A percentile compares a stretch with the other conserved stretches of the same genome.
Conservation (phyloP, 2,329 filamentous ascomycete genomes). For the Byssochlamys sp. region DNA sequence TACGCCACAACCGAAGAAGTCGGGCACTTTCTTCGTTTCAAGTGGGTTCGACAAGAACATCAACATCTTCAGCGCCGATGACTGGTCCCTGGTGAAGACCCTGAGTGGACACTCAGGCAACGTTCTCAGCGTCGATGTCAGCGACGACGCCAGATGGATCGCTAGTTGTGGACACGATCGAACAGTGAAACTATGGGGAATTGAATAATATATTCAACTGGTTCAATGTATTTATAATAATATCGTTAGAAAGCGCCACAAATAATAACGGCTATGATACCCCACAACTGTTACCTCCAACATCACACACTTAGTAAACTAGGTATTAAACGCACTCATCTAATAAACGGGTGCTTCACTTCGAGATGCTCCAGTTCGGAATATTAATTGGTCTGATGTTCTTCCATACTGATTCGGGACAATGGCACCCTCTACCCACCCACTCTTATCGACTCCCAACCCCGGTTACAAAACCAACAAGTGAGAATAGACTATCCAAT, state of each 20-base stretch:
- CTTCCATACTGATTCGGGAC: no score
- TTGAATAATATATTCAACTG: conserved; percentile 53
- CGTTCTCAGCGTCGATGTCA: conserved; percentile 83
- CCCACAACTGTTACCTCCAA: neutral
- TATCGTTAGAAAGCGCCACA: neutral
- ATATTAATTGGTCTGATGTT: no score
- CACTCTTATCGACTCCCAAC: no score
- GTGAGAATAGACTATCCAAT: neutral
- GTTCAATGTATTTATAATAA: neutral
- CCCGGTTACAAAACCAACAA: no score
- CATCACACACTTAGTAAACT: no score
- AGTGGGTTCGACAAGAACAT: conserved; percentile 90
- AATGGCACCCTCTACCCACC: no score
- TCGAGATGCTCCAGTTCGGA: no score
- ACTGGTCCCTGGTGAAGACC: conserved; percentile 83
- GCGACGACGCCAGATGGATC: conserved; percentile 78
- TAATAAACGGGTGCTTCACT: no score
- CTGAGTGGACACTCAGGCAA: conserved; percentile 85
- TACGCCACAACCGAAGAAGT: conserved; percentile 60
- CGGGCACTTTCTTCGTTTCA: conserved; percentile 82
- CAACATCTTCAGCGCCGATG: conserved; percentile 90
- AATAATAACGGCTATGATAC: neutral
- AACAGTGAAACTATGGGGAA: conserved; percentile 91
- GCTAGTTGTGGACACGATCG: conserved; percentile 88
- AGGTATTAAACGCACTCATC: no score